Evolutionary conservation across 2,329 filamentous ascomycete species (phyloP).

Genomic region (Laburnicola sp.): DNA sequence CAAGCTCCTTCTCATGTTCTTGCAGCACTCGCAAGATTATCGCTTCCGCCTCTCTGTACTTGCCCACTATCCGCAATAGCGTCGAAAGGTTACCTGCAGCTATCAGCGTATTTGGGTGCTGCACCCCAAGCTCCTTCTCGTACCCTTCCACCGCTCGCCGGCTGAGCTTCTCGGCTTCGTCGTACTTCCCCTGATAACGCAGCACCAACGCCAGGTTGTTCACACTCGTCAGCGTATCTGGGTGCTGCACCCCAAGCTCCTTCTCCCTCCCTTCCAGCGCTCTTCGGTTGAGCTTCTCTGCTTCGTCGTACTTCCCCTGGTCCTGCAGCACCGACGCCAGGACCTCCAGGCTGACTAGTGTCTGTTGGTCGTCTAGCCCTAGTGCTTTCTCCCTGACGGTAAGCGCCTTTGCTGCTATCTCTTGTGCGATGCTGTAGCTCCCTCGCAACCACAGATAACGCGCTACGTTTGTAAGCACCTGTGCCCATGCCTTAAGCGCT

Average conservation of each 20-base stretch:
- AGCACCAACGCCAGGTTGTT: no score
- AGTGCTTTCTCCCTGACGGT: slow-evolving; percentile 8
- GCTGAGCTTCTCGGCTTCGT: no score
- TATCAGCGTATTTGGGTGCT: slow-evolving; percentile 7
- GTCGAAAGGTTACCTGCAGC: slow-evolving; percentile 5
- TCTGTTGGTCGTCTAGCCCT: slow-evolving; percentile 5
- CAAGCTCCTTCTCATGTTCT: no score
- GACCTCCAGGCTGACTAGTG: not conserved
- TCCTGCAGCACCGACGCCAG: slow-evolving; percentile 6
- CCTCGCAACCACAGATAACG: slow-evolving; percentile 13
- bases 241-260: slow-evolving; percentile 9
- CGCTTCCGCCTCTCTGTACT: slow-evolving; percentile 4
- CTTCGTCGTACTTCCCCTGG: slow-evolving; percentile 10
- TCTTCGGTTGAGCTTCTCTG: slow-evolving; percentile 12
- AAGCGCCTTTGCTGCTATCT: slow-evolving; percentile 6
- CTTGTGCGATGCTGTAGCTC: slow-evolving; percentile 12
- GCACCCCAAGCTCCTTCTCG: not conserved
- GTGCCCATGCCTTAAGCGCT: slow-evolving; percentile 13
- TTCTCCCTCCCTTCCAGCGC: slow-evolving; percentile 11
- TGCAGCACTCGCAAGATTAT: not conserved
- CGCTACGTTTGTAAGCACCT: slow-evolving; percentile 14
- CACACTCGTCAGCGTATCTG: not conserved
- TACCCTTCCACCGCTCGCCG: no score
- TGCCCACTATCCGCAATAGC: slow-evolving; percentile 2
- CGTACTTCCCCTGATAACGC: no score